Percentiles rank a stretch among this genome's conserved stretches.
These are phyloP conservation scores for Umbelopsis vinacea DNA, from an alignment of 192 early-diverging fungal species.

Conservation along the genomic window DNA sequence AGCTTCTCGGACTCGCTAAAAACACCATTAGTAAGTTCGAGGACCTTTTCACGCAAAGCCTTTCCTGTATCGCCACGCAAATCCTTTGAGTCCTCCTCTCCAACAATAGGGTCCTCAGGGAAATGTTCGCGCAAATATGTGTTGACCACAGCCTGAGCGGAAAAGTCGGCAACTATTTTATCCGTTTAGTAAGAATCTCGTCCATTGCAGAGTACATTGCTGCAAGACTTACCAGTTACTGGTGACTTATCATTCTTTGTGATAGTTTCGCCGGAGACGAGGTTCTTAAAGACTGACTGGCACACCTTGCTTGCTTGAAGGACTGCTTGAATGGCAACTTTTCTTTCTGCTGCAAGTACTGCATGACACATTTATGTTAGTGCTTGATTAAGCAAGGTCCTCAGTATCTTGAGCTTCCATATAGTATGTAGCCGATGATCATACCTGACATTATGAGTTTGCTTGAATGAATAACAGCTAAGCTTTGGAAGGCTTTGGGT, in stretches of 20 bases:
- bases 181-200: neutral
- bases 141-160: constrained; percentile 95
- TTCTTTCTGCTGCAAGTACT: constrained; percentile 65
- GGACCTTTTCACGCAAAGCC: constrained; percentile 73
- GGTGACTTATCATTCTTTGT: constrained; percentile 96
- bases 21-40: constrained; percentile 78
- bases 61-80: constrained; percentile 73
- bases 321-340: constrained; percentile 90
- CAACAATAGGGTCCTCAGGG: constrained; percentile 89
- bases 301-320: constrained; percentile 87
- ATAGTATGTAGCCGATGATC: no score
- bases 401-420: neutral
- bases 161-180: constrained; percentile 90
- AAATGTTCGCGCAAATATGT: constrained; percentile 74
- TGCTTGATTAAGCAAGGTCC: neutral
- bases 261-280: constrained; percentile 82
- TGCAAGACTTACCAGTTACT: constrained; percentile 74
- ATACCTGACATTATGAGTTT: neutral
- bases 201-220: neutral
- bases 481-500: neutral
- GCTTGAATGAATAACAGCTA: neutral
- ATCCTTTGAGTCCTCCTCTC: constrained; percentile 94
- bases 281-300: constrained; percentile 82
- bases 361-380: neutral
- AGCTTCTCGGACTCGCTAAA: constrained; percentile 50